Evolutionary conservation across 495 filamentous ascomycete species (phyloP), one percentile per base, ranked within the genome.

Genomic region (Penicillium fimorum): DNA sequence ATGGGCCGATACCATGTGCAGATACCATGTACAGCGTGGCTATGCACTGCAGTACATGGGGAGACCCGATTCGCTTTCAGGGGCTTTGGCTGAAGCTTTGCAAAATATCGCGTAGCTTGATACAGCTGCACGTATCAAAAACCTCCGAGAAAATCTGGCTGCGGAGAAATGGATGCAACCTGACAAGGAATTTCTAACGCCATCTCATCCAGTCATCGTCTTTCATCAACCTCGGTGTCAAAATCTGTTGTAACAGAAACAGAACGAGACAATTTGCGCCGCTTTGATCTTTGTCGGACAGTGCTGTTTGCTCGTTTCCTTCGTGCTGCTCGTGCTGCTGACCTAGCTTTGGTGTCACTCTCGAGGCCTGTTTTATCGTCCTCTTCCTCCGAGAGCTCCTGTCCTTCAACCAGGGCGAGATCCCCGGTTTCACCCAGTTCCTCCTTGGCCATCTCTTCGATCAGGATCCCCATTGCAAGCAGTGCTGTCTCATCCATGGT

Each of bases 401-500:
- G 76, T 5, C 79, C 83, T 67, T 94, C 90, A 2, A 86, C 81
- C 41, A 95, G 85, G 0, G 85, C 90, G 53, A 92, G 57, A 69
- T 94, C 86, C 4, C 90, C 92, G 1, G 78, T 87, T 32, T 80
- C 75, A 1, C 89, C 91, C 12, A 96, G 72, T 0, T 71, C 71
- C 42, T 87, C 82, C 17, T 75, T 76, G 5, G 80, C 74, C 51
- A 86, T 78, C 66, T 96, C 92, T 71, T 96, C 92, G 33, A 96
- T 69, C 52, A 96, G 62, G 24, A 96, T 84, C 0, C 91, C 92
- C 70, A 95, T 73, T 0, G 88, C 88, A 55, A 96, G 74, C 50
- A 96, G 68, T 1, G 91, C 90, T 9, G 89, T 93, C 71, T 91
- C 92, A 64, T 96, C 89, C 83, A 96, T 81, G 58, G 83, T 90